These are phyloP conservation scores for Penicillium freii DNA, from an alignment of 2,329 filamentous ascomycete genomes.

Conservation along the genomic window DNA sequence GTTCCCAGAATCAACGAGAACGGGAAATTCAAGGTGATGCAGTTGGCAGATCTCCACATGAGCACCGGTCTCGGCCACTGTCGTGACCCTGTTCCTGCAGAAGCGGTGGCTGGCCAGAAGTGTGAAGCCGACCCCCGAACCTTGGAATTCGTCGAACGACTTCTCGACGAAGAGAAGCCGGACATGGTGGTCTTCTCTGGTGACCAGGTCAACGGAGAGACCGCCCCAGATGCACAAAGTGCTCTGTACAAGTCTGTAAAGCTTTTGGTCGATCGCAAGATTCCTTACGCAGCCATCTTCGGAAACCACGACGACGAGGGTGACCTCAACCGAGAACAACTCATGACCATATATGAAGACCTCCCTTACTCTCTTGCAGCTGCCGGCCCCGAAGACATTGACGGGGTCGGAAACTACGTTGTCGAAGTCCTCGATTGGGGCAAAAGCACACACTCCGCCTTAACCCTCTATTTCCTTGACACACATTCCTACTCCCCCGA, in stretches of 20 bases:
- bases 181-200: slow-evolving; percentile 89
- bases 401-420: slow-evolving; percentile 92
- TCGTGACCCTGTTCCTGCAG: slow-evolving; percentile 77
- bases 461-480: slow-evolving; percentile 94
- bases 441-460: slow-evolving; percentile 76
- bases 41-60: slow-evolving; percentile 89
- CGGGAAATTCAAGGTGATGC: slow-evolving; percentile 96
- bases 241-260: slow-evolving; percentile 92
- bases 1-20: slow-evolving; percentile 77
- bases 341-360: slow-evolving; percentile 83
- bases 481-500: slow-evolving; percentile 90
- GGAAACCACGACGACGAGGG: slow-evolving; percentile 97
- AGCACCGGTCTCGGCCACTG: slow-evolving; percentile 85
- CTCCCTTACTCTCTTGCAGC: slow-evolving; percentile 87
- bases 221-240: slow-evolving; percentile 84
- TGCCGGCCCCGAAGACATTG: slow-evolving; percentile 77
- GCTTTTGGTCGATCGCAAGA: slow-evolving; percentile 78
- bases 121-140: slow-evolving; percentile 93
- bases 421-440: slow-evolving; percentile 83
- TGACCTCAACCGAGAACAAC: slow-evolving; percentile 68
- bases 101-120: slow-evolving; percentile 64
- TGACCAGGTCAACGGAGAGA: slow-evolving; percentile 94
- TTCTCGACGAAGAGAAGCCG: slow-evolving; percentile 90
- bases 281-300: slow-evolving; percentile 92
- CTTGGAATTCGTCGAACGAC: slow-evolving; percentile 77